These are phyloP conservation scores for Gonapodya prolifera DNA, from an alignment of 192 early-diverging fungal species.

Conservation along the genomic window DNA sequence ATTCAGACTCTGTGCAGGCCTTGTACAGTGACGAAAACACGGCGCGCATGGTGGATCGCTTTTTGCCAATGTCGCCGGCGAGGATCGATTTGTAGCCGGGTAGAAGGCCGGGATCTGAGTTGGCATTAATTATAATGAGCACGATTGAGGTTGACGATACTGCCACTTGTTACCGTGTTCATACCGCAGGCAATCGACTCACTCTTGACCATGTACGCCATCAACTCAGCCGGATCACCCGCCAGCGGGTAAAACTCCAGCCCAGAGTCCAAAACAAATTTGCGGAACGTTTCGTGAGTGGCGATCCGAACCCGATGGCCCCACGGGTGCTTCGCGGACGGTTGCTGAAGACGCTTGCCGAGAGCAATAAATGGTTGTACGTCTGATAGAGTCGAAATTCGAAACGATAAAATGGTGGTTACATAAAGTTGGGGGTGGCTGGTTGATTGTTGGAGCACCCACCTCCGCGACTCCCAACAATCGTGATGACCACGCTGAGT, in stretches of 20 bases:
- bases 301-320: conserved; percentile 24
- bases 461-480: neutral
- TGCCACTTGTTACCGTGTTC: neutral
- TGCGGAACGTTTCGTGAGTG: conserved; percentile 19
- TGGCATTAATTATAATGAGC: neutral
- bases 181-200: neutral
- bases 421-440: too few relatives aligned
- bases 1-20: conserved; percentile 15
- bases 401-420: too few relatives aligned
- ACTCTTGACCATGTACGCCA: conserved; percentile 29
- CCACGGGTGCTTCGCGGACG: conserved; percentile 4
- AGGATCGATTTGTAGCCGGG: conserved; percentile 17
- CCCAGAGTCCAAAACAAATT: conserved; percentile 25
- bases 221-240: conserved; percentile 26
- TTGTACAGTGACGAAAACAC: conserved; percentile 20
- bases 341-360: conserved; percentile 15
- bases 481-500: neutral
- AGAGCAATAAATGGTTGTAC: conserved; percentile 32
- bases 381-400: too few relatives aligned
- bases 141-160: too few relatives aligned
- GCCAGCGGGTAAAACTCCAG: conserved; percentile 26
- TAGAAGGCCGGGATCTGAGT: conserved; percentile 18
- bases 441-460: too few relatives aligned
- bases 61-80: conserved; percentile 24
- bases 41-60: conserved; percentile 17